Base-by-base conservation (phyloP, 768 basidiomycete species). In the Amanita rubescens region DNA sequence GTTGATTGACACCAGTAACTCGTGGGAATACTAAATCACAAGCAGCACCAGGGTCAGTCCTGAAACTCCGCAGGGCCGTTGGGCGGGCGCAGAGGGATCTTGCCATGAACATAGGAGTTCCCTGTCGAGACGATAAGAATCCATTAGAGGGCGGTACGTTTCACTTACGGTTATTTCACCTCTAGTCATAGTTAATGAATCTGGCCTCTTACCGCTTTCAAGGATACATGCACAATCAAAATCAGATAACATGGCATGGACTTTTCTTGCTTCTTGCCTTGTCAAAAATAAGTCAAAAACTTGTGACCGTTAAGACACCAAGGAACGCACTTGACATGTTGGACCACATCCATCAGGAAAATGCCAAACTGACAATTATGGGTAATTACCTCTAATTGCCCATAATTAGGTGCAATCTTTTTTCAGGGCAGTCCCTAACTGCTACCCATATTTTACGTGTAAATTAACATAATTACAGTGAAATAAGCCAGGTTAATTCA, bases 71-170 rank as follows among this genome's bases (percentile, higher is more conserved):
- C n/a, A n/a, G n/a, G n/a, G 41, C 24, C 24, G 10, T n/a, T n/a
- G 11, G 24, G 41, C 17, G 7, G 5, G n/a, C 5, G 24, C 22
- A 24, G 5, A 45, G 25, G 20, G 14, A 9, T 2, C 44, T 22
- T n/a, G 44, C 20, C 22, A 45, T 45, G n/a, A 45, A 45, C 44
- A 45, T 45, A 14, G 44, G 44, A 24, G 44, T 45, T 45, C 44
- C 44, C 44, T 45, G 3, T 43, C 22, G 7, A 19, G 3, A 43
- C 19, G 12, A 9, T 43, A 19, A 19, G 7, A 19, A 43, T 43
- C 12, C 5, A 12, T 3, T 43, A 43, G 7, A 9, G 44, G 15
- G 27, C 15, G 11, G 35, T n/a, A 35, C 12, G 35, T 35, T 35
- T 3, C 25, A 45, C 44, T 15, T 45, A 45, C 44, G 3, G 44